phyloP scores from a whole-genome alignment of 345 rosid species.

The Viola odorata region DNA sequence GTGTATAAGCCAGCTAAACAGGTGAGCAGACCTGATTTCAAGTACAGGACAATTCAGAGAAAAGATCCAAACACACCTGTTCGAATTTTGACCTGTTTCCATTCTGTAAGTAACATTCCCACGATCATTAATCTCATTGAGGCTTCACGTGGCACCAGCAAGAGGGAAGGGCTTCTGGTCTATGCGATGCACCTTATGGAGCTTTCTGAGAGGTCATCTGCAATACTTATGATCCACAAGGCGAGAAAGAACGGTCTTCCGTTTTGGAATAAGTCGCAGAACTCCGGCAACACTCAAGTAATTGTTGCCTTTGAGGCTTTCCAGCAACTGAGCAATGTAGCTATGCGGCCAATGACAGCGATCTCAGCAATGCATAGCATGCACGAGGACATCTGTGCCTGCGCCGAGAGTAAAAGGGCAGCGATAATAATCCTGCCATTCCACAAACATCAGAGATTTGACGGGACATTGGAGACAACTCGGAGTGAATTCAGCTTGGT shows the following conservation, averaged over 20 bases:
- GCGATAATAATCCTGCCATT: slow-evolving; percentile 71
- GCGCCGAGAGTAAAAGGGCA: slow-evolving; percentile 54
- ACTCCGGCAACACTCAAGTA: slow-evolving; percentile 39
- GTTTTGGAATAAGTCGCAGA: slow-evolving; percentile 67
- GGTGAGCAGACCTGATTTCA: slow-evolving; percentile 32
- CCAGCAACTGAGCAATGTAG: slow-evolving; percentile 50
- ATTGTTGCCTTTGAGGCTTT: slow-evolving; percentile 83
- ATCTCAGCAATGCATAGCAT: slow-evolving; percentile 60
- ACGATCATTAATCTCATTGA: slow-evolving; percentile 65
- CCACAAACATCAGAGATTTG: slow-evolving; percentile 71
- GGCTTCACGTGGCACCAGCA: slow-evolving; percentile 73
- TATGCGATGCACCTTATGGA: slow-evolving; percentile 94
- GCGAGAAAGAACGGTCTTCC: slow-evolving; percentile 75
- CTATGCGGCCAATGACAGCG: slow-evolving; percentile 79
- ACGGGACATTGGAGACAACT: slow-evolving; percentile 59
- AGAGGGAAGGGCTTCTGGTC: slow-evolving; percentile 59
- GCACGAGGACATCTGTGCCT: slow-evolving; percentile 58
- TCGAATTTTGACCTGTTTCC: slow-evolving; percentile 55
- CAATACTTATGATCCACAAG: slow-evolving; percentile 87
- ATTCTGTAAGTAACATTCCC: slow-evolving; percentile 46
- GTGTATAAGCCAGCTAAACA: slow-evolving; percentile 55
- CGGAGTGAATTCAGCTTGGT: slow-evolving; percentile 45
- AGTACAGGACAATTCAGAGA: slow-evolving; percentile 44
- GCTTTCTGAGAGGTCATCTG: slow-evolving; percentile 81
- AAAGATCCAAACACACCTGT: slow-evolving; percentile 36